Evolutionary conservation across 208 protist genomes (phyloP).

Genomic region (Acanthamoeba lenticulata): DNA sequence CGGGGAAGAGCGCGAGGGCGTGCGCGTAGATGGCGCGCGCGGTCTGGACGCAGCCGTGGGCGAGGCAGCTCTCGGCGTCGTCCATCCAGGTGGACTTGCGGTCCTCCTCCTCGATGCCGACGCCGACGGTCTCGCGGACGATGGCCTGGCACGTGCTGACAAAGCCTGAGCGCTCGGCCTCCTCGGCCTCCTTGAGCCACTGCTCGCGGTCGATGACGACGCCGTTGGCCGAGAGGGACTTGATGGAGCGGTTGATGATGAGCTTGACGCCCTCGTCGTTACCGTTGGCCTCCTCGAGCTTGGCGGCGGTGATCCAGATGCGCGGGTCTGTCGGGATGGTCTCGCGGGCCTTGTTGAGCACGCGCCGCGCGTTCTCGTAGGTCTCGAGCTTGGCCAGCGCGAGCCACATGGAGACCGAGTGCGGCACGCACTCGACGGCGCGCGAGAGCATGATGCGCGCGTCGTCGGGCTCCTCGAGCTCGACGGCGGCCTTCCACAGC

Average conservation of each 20-base stretch:
- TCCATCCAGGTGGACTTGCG: slow-evolving; percentile 89
- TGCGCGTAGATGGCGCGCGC: slow-evolving; percentile 88
- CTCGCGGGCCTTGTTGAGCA: slow-evolving; percentile 89
- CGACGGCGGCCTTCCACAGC: slow-evolving; percentile 91
- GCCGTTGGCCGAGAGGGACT: slow-evolving; percentile 75
- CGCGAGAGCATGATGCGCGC: slow-evolving; percentile 89
- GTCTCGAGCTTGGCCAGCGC: slow-evolving; percentile 91
- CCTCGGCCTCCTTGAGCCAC: slow-evolving; percentile 90
- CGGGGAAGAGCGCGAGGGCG: slow-evolving; percentile 85
- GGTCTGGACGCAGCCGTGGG: slow-evolving; percentile 50
- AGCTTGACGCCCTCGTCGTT: slow-evolving; percentile 80
- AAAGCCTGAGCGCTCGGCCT: slow-evolving; percentile 83
- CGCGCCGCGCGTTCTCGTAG: slow-evolving; percentile 89
- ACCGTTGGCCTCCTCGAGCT: slow-evolving; percentile 91
- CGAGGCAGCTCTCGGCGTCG: slow-evolving; percentile 85
- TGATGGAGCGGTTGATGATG: slow-evolving; percentile 84
- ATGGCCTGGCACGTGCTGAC: slow-evolving; percentile 85
- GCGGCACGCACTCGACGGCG: slow-evolving; percentile 91
- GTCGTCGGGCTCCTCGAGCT: slow-evolving; percentile 90
- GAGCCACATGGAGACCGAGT: slow-evolving; percentile 93
- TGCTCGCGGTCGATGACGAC: slow-evolving; percentile 86
- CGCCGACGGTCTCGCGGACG: slow-evolving; percentile 80
- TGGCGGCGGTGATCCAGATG: slow-evolving; percentile 93
- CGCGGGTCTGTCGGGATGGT: slow-evolving; percentile 86
- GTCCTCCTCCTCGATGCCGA: slow-evolving; percentile 89